Percentiles rank a stretch among this genome's conserved stretches.
Conservation (phyloP, 805 yeast genomes). For the Candida ortonii region DNA sequence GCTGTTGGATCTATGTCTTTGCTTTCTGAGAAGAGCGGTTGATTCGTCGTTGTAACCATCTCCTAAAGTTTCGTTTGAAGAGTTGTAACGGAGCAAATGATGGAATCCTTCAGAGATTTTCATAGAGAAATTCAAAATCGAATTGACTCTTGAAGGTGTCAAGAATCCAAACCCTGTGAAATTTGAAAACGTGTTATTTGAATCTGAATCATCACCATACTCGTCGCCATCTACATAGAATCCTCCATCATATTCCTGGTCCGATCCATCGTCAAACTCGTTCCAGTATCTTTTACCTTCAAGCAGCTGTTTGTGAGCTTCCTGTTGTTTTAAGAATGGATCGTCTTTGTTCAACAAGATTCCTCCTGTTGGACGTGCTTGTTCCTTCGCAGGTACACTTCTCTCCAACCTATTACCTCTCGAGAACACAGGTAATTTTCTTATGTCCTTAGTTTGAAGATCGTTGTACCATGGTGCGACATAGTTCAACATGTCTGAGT, state of each 20-base stretch:
- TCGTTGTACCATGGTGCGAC: slow-evolving; percentile 35
- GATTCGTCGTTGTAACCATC: slow-evolving; percentile 2
- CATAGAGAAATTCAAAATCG: slow-evolving; percentile 24
- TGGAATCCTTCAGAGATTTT: slow-evolving; percentile 14
- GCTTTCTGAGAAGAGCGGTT: slow-evolving; percentile 2
- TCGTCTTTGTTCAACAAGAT: slow-evolving; percentile 33
- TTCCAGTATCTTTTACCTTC: slow-evolving; percentile 53
- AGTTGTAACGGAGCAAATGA: slow-evolving; percentile 1
- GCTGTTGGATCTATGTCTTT: slow-evolving; percentile 1
- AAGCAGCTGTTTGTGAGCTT: slow-evolving; percentile 8
- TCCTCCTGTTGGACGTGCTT: slow-evolving; percentile 16
- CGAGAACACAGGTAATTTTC: slow-evolving; percentile 39
- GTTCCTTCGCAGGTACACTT: neutral
- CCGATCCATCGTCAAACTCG: slow-evolving; percentile 63
- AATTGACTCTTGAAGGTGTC: slow-evolving; percentile 22
- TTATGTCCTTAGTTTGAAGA: slow-evolving; percentile 36
- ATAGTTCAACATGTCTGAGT: slow-evolving; percentile 24
- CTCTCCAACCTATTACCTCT: slow-evolving; percentile 8
- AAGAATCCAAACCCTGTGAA: slow-evolving; percentile 20
- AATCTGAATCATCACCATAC: slow-evolving; percentile 20
- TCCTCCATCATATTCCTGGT: slow-evolving; percentile 39
- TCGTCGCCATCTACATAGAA: slow-evolving; percentile 39
- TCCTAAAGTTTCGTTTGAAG: slow-evolving; percentile 3
- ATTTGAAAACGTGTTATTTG: slow-evolving; percentile 19
- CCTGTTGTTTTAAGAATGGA: slow-evolving; percentile 9